Evolutionary conservation across 352 stramenopile species (phyloP).

Genomic region (Phytophthora ramorum): DNA sequence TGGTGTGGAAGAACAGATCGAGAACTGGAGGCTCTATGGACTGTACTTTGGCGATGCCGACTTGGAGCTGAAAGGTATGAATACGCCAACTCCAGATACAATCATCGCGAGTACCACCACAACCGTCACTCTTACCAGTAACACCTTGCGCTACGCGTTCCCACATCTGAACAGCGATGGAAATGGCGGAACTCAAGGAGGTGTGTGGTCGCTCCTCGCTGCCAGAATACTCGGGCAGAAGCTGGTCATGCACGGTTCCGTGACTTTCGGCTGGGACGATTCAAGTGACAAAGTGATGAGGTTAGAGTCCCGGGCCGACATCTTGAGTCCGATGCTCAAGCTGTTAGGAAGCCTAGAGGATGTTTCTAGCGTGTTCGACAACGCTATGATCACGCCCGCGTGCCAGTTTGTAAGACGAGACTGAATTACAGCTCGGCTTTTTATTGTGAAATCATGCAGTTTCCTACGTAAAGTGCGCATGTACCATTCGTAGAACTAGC

Average conservation of each 20-base stretch:
- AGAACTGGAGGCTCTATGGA: constrained; percentile 9
- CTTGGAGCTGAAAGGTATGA: constrained; percentile 3
- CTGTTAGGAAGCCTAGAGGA: constrained; percentile 10
- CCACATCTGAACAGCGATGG: background rate
- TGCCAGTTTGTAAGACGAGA: background rate
- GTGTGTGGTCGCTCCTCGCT: background rate
- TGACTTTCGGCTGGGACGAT: constrained; percentile 8
- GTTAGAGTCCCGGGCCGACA: background rate
- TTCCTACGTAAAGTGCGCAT: too few species aligned
- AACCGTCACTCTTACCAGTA: constrained; percentile 3
- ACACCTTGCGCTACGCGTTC: constrained; percentile 1
- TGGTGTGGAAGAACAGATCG: background rate
- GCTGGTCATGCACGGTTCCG: constrained; percentile 1
- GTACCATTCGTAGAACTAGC: too few species aligned
- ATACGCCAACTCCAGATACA: background rate
- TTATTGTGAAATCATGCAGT: too few species aligned
- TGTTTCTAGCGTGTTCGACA: background rate
- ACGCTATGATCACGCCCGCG: constrained; percentile 2
- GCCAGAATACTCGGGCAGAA: background rate
- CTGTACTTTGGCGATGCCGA: constrained; percentile 2
- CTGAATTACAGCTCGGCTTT: background rate
- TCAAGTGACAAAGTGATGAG: background rate
- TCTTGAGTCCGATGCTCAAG: constrained; percentile 2
- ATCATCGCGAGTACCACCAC: constrained; percentile 1
- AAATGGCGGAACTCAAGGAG: constrained; percentile 1